Evolutionary conservation across 2,329 filamentous ascomycete species (phyloP), one percentile per base, ranked within the genome.

Genomic region (Cladorrhinum sp.): DNA sequence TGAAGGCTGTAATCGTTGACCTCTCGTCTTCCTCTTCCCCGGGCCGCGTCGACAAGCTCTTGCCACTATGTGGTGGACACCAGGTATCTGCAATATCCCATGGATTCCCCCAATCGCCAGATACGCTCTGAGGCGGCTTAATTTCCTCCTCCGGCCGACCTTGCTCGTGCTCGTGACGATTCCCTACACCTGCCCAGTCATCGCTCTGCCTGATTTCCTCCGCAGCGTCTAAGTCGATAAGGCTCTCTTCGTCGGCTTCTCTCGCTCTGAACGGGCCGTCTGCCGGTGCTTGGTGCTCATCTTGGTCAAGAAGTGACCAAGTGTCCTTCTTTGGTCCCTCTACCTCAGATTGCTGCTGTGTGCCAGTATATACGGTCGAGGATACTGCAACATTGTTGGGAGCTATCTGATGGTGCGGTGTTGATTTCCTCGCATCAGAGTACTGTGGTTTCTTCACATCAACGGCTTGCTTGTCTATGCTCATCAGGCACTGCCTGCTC

Each of bases 31-130:
- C 53, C 18, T 56, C 36, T 27, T 45, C 41, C 25, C 53, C 23
- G 18, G 38, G 45, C 12, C 20, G 9, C 50, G 27, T 25, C 12
- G 41, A 45, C 41, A 45, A 22, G 41, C 18, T 45, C 23, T 53
- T 48, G 32, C 18, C 23, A 36, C 32, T 55, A n/a, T 25, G 53
- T 49, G 13, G 23, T 18, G 53, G 53, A 10, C 36, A 38, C 53
- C 53, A 56, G 24, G 53, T 48, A 18, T 56, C 53, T 38, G 18
- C 53, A 22, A 18, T 45, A 27, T 56, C 53, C 53, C 53, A 56
- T 18, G 53, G 53, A 23, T 56, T 56, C 9, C 16, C 53, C 24
- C 38, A 49, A n/a, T 56, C 36, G 4, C 41, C 53, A 18, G 53
- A 56, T 20, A 56, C 53, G 18, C 53, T 56, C n/a, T 49, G 53